Evolutionary conservation across 129 eudicot genomes (phyloP).

Genomic region (Logfia minima): DNA sequence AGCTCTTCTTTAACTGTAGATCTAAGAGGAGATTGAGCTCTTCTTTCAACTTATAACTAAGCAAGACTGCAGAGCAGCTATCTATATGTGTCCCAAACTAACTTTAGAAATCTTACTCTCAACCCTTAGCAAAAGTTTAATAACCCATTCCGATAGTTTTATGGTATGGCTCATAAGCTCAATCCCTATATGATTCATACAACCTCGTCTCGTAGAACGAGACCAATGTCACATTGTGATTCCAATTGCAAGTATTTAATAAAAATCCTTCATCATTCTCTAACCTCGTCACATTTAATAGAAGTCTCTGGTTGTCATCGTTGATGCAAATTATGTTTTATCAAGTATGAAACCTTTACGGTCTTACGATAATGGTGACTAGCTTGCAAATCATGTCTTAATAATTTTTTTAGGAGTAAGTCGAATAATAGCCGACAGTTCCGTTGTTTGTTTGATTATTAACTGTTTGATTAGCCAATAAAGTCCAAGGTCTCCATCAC

Average conservation of each 20-base stretch:
- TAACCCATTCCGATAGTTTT: neutral
- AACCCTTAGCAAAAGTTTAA: neutral
- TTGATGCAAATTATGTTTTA: neutral
- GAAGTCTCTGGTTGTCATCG: neutral
- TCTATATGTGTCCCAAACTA: neutral
- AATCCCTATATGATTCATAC: neutral
- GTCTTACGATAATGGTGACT: neutral
- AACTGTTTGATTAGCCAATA: slow-evolving; percentile 2
- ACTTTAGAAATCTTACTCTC: neutral
- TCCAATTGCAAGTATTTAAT: neutral
- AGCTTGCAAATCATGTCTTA: neutral
- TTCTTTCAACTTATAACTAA: neutral
- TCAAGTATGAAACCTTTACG: neutral
- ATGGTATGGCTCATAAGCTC: neutral
- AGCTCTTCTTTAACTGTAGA: neutral
- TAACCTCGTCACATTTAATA: neutral
- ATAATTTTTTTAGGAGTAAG: neutral
- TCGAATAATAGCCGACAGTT: neutral
- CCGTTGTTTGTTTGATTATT: neutral
- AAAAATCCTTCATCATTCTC: neutral
- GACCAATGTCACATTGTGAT: too few relatives aligned
- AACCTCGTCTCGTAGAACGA: too few relatives aligned
- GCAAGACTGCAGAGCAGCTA: neutral
- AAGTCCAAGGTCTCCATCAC: slow-evolving; percentile 9
- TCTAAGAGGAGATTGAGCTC: neutral